These are phyloP conservation scores for Russula virescens DNA, from an alignment of 768 basidiomycete species.

Conservation along the genomic window DNA sequence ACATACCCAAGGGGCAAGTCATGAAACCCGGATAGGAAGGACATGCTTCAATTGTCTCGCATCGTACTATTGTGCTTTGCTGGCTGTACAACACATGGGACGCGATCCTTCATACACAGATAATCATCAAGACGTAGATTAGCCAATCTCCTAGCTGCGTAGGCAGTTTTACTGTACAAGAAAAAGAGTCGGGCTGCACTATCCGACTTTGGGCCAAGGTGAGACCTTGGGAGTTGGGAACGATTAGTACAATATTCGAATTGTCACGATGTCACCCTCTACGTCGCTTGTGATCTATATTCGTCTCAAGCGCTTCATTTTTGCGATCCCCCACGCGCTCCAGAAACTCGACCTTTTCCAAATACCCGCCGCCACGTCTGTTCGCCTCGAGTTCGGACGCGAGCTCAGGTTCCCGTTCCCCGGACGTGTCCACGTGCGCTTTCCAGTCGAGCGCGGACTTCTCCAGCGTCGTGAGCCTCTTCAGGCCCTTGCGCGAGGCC, in stretches of 20 bases:
- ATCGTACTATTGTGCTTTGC: too few relatives aligned
- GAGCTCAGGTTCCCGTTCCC: slow-evolving; percentile 35
- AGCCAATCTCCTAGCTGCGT: neutral
- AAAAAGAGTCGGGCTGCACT: neutral
- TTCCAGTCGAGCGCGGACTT: slow-evolving; percentile 88
- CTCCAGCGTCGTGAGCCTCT: slow-evolving; percentile 77
- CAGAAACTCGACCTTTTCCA: slow-evolving; percentile 83
- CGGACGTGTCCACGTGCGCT: slow-evolving; percentile 48
- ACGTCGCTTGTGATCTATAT: slow-evolving; percentile 48
- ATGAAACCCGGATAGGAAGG: too few relatives aligned
- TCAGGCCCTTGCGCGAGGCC: slow-evolving; percentile 44
- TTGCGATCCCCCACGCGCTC: slow-evolving; percentile 67
- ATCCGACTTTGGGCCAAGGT: neutral
- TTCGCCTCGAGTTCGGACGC: slow-evolving; percentile 73
- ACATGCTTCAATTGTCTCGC: too few relatives aligned
- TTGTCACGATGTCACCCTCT: slow-evolving; percentile 4
- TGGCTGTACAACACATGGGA: neutral
- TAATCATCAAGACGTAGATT: neutral
- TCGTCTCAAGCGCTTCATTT: slow-evolving; percentile 56
- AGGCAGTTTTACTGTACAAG: neutral
- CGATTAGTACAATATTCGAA: too few relatives aligned
- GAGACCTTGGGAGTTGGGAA: too few relatives aligned
- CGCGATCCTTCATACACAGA: neutral
- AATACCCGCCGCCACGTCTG: slow-evolving; percentile 67
- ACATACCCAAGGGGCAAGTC: too few relatives aligned